These are phyloP conservation scores for Phytophthora pini DNA, from an alignment of 352 stramenopile species.

Conservation along the genomic window DNA sequence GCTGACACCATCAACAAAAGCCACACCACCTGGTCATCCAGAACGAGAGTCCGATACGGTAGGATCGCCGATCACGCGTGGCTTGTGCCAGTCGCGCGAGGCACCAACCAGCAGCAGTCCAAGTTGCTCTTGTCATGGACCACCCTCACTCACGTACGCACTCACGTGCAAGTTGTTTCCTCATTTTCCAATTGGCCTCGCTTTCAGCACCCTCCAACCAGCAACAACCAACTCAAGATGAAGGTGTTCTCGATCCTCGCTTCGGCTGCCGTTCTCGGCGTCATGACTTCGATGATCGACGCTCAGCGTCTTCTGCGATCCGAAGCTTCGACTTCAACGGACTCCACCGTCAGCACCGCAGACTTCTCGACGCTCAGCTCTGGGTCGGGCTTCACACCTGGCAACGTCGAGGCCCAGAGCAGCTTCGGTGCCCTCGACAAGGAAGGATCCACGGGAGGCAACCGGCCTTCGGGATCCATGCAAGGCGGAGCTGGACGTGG, in stretches of 20 bases:
- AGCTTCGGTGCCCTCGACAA: conserved; percentile 23
- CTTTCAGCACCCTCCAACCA: conserved; percentile 5
- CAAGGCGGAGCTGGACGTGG: conserved; percentile 12
- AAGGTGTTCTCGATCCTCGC: conserved; percentile 25
- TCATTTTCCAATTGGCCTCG: conserved; percentile 24
- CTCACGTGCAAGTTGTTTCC: too few relatives aligned
- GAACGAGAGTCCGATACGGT: conserved; percentile 17
- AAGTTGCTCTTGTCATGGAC: too few relatives aligned
- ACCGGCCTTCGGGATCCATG: conserved; percentile 16
- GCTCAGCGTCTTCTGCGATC: conserved; percentile 30
- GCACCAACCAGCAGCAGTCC: background rate
- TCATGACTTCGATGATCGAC: conserved; percentile 16
- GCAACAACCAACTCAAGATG: conserved; percentile 7
- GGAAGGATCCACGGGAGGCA: conserved; percentile 4
- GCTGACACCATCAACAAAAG: conserved; percentile 8
- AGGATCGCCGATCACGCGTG: conserved; percentile 5
- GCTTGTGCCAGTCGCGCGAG: conserved; percentile 15
- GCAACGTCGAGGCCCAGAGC: conserved; percentile 21
- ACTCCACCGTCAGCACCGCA: conserved; percentile 21
- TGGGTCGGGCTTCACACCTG: conserved; percentile 19
- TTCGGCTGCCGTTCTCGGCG: conserved; percentile 5
- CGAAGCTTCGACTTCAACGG: conserved; percentile 18
- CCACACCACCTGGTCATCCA: conserved; percentile 12
- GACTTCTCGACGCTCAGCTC: conserved; percentile 21
- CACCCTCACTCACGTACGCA: too few relatives aligned